Evolutionary conservation across 1,284 basidiomycete species (phyloP), one percentile per base, ranked within the genome.

Genomic region (Sanghuangporus baumii): DNA sequence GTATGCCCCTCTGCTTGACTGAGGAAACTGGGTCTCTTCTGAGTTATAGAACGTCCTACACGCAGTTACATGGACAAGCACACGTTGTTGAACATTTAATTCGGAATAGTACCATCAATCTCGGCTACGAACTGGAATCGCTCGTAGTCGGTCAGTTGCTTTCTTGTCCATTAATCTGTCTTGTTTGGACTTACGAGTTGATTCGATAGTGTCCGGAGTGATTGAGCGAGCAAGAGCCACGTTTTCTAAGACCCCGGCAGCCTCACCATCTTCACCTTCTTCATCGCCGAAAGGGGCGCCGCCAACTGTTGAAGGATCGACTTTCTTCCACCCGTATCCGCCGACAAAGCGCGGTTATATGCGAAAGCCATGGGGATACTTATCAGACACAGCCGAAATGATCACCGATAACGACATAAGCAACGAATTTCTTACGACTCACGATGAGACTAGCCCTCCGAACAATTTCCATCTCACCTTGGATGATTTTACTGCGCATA

Each of bases 291-390:
- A 4, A 31, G 26, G 26, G 2, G 26, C 26, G 2, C 5, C 7
- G 5, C 23, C 55, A 11, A 40, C 12, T 4, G 18, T 50, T 18
- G n/a, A 37, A 9, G 16, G 12, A n/a, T 16, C 43, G 23, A 36
- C 20, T 11, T 58, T 34, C 20, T 58, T 47, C n/a, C 41, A 58
- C 37, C 41, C 36, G 14, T 34, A 36, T 34, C 43, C 57, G n/a
- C 57, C 41, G 18, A 31, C 47, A 34, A 16, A 58, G 46, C 20
- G 31, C 0, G 57, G 57, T n/a, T 58, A 47, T 36, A 31, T 58
- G 14, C 57, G 46, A 36, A 58, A 58, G 57, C 57, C 57, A 3
- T 58, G 57, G 26, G 43, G 57, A 36, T 58, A 48, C 40, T 34
- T 58, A n/a, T 47, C 57, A 11, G 36, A 48, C 12, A 58, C 57